phyloP scores from a whole-genome alignment of 768 basidiomycete genomes.

The Amanita brunnescens region DNA sequence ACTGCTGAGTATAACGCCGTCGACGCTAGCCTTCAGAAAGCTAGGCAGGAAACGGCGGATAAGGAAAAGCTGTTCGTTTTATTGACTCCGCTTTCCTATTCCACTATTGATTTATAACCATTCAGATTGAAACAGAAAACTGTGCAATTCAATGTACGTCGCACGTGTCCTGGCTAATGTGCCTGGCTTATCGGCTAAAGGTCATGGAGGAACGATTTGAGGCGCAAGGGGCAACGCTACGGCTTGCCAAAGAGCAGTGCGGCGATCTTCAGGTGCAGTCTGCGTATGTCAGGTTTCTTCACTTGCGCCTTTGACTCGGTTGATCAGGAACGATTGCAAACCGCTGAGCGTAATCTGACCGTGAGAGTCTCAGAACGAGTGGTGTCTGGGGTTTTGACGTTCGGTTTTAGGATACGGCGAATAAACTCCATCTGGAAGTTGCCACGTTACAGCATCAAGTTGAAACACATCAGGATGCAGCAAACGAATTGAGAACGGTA shows the following conservation, averaged over 20 bases:
- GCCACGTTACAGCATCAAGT: background rate
- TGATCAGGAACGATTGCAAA: constrained; percentile 15
- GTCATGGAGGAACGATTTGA: constrained; percentile 53
- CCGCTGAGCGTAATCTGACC: constrained; percentile 7
- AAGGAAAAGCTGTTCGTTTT: background rate
- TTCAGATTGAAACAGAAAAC: constrained; percentile 2
- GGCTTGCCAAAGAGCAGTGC: constrained; percentile 44
- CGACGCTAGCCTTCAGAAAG: background rate
- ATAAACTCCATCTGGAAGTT: background rate
- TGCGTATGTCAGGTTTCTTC: background rate
- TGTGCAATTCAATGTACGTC: constrained; percentile 7
- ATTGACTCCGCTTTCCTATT: background rate
- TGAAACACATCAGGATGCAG: background rate
- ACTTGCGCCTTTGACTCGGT: background rate
- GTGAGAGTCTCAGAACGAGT: background rate
- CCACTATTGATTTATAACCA: background rate
- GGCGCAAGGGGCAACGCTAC: constrained; percentile 43
- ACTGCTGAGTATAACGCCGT: background rate
- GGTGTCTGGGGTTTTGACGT: background rate
- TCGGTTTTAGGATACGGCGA: background rate
- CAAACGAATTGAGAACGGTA: background rate
- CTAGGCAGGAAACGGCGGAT: background rate
- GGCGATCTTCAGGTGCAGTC: constrained; percentile 36
- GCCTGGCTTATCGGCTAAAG: constrained; percentile 16
- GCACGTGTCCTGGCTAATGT: background rate